Evolutionary conservation across 768 basidiomycete species (phyloP).

Genomic region (Cyclocybe aegerita): DNA sequence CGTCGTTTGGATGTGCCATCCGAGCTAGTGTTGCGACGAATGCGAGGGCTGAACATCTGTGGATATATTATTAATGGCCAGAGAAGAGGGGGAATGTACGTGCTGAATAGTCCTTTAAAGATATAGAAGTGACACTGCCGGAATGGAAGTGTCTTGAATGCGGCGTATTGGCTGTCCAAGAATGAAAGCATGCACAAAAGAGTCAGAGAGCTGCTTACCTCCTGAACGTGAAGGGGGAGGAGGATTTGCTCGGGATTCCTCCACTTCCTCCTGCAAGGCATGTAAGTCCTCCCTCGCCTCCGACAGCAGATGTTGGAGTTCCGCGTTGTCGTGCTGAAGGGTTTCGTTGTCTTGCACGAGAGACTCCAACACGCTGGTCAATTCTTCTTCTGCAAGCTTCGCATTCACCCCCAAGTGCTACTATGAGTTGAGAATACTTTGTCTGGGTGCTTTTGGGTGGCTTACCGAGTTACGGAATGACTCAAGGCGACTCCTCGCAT

Average conservation of each 20-base stretch:
- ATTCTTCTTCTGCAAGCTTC: conserved; percentile 52
- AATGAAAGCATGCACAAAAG: neutral
- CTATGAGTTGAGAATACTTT: conserved; percentile 16
- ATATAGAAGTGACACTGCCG: conserved; percentile 43
- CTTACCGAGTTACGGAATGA: conserved; percentile 59
- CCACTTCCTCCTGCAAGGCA: conserved; percentile 68
- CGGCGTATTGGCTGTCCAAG: conserved; percentile 35
- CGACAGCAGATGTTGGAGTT: conserved; percentile 70
- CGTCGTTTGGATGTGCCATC: conserved; percentile 17
- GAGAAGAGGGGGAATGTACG: neutral
- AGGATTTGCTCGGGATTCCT: conserved; percentile 61
- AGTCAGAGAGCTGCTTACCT: conserved; percentile 30
- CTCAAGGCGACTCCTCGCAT: conserved; percentile 63
- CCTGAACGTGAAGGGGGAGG: conserved; percentile 36
- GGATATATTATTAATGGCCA: neutral
- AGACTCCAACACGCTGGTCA: conserved; percentile 74
- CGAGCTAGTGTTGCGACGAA: conserved; percentile 14
- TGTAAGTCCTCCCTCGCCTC: conserved; percentile 80
- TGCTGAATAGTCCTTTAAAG: conserved; percentile 36
- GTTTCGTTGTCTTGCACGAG: conserved; percentile 84
- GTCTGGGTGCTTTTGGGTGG: conserved; percentile 5
- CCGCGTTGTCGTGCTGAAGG: conserved; percentile 78
- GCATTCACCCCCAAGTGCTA: conserved; percentile 42
- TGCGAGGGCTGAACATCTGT: conserved; percentile 11
- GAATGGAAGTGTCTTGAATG: conserved; percentile 40